Conservation (phyloP, 768 basidiomycete species). For the Tephrocybe sp. region DNA sequence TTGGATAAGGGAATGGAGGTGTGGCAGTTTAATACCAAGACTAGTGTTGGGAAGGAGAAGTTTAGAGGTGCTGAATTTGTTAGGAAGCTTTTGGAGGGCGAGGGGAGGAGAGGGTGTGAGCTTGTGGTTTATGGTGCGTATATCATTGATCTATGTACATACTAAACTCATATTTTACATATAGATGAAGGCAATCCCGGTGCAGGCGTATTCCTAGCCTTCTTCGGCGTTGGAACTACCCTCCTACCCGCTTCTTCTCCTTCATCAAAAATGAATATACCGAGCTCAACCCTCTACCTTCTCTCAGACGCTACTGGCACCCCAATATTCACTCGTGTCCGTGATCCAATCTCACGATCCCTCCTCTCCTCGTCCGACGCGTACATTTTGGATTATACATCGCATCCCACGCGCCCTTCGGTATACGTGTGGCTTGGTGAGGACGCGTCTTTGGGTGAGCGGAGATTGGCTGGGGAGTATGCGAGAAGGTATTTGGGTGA, state of each 20-base stretch:
- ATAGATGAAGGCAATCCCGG: constrained; percentile 53
- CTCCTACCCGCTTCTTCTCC: constrained; percentile 15
- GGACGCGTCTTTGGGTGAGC: constrained; percentile 43
- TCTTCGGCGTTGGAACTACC: constrained; percentile 37
- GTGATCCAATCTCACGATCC: background rate
- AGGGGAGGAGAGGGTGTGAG: constrained; percentile 39
- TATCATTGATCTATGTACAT: background rate
- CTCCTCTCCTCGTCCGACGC: constrained; percentile 6
- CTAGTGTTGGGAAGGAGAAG: constrained; percentile 52
- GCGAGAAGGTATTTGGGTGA: constrained; percentile 53
- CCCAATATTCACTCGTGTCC: background rate
- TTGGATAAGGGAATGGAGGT: constrained; percentile 54
- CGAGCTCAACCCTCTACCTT: background rate
- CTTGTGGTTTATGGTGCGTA: constrained; percentile 48
- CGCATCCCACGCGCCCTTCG: constrained; percentile 32
- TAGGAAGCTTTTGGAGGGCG: constrained; percentile 38
- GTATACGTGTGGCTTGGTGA: constrained; percentile 62
- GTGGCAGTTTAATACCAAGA: constrained; percentile 56
- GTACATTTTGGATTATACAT: constrained; percentile 16
- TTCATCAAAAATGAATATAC: constrained; percentile 1
- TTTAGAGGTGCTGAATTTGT: constrained; percentile 64
- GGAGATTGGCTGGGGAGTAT: constrained; percentile 51
- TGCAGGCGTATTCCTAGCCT: constrained; percentile 43
- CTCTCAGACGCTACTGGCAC: constrained; percentile 8
- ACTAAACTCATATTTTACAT: no score